A percentile compares a stretch with the other conserved stretches of the same genome.
Conservation (phyloP, 2,329 filamentous ascomycete species). For the Scolecobasidium constrictum region DNA sequence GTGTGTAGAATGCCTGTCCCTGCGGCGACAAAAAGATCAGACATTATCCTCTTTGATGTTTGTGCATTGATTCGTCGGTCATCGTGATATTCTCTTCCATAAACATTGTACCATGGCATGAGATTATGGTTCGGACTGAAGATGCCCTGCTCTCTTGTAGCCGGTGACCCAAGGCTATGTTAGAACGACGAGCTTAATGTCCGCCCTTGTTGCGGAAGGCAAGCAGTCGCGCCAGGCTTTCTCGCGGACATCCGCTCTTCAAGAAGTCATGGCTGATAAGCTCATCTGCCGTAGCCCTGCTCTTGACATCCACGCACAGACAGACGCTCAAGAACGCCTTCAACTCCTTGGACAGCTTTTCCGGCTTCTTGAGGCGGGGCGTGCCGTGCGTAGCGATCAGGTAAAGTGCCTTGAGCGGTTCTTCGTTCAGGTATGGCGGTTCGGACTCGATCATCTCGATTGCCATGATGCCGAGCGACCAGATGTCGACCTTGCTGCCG, state of each 20-base stretch:
- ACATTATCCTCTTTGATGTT: too few relatives aligned
- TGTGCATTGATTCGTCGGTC: too few relatives aligned
- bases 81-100: too few relatives aligned
- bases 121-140: too few relatives aligned
- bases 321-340: slow-evolving; percentile 96
- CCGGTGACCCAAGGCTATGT: too few relatives aligned
- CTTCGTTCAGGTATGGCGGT: slow-evolving; percentile 94
- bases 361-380: slow-evolving; percentile 91
- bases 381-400: slow-evolving; percentile 97
- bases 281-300: slow-evolving; percentile 82
- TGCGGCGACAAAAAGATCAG: too few relatives aligned
- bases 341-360: slow-evolving; percentile 94
- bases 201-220: slow-evolving; percentile 65
- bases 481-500: slow-evolving; percentile 95
- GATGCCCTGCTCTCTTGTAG: too few relatives aligned
- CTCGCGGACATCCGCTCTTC: slow-evolving; percentile 76
- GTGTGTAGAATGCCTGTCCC: too few relatives aligned
- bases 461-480: slow-evolving; percentile 98
- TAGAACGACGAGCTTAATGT: too few relatives aligned
- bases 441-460: slow-evolving; percentile 99
- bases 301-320: slow-evolving; percentile 92
- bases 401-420: slow-evolving; percentile 92
- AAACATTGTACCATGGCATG: too few relatives aligned
- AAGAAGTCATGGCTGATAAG: slow-evolving; percentile 88
- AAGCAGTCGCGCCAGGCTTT: slow-evolving; percentile 75